These are phyloP conservation scores for Phytophthora sp. DNA, from an alignment of 352 stramenopile genomes.

Conservation along the genomic window DNA sequence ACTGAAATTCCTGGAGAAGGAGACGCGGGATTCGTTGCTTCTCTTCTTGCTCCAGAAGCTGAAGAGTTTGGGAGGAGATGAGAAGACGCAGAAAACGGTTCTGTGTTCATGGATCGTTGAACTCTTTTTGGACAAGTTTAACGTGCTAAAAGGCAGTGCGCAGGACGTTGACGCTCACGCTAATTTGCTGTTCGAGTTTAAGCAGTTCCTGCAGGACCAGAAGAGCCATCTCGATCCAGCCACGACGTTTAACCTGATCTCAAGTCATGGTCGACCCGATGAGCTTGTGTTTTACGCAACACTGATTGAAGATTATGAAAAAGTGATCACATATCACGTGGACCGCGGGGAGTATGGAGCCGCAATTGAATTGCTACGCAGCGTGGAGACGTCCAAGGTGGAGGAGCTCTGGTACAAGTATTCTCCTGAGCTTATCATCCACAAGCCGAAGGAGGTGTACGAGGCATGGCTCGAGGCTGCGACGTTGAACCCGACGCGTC, in stretches of 20 bases:
- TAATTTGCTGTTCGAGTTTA: constrained; percentile 91
- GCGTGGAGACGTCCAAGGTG: constrained; percentile 90
- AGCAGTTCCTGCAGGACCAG: constrained; percentile 92
- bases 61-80: constrained; percentile 71
- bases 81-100: constrained; percentile 93
- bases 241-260: constrained; percentile 93
- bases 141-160: constrained; percentile 79
- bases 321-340: constrained; percentile 93
- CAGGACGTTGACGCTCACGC: constrained; percentile 88
- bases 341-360: constrained; percentile 89
- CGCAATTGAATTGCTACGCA: constrained; percentile 89
- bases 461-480: constrained; percentile 92
- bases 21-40: constrained; percentile 81
- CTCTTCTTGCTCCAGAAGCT: constrained; percentile 92
- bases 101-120: constrained; percentile 94
- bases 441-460: constrained; percentile 92
- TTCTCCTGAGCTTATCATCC: constrained; percentile 91
- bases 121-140: constrained; percentile 93
- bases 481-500: constrained; percentile 88
- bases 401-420: constrained; percentile 96
- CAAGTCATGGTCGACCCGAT: constrained; percentile 91
- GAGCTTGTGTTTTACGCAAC: constrained; percentile 93
- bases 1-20: constrained; percentile 91
- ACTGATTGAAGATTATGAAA: constrained; percentile 94
- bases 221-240: constrained; percentile 86